Percentiles rank a stretch among this genome's conserved stretches.
These are phyloP conservation scores for Bisporella sp. DNA, from an alignment of 2,329 filamentous ascomycete species.

Conservation along the genomic window DNA sequence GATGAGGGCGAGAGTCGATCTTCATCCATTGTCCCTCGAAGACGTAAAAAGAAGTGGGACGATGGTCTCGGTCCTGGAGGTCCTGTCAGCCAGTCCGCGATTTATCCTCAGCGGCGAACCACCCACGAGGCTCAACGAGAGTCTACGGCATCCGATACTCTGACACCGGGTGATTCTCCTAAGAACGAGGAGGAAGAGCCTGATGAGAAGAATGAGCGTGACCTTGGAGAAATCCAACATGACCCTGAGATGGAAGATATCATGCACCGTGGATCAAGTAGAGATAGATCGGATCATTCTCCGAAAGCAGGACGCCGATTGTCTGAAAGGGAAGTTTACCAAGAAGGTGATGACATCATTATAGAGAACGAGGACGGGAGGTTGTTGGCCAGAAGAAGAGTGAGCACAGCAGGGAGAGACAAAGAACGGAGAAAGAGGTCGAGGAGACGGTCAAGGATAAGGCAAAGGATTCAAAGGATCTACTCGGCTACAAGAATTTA, in stretches of 20 bases:
- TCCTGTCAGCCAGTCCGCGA: slow-evolving; percentile 84
- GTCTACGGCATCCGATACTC: slow-evolving; percentile 19
- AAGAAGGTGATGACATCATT: slow-evolving; percentile 72
- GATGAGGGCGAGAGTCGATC: slow-evolving; percentile 59
- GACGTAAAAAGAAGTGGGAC: slow-evolving; percentile 61
- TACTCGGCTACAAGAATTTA: slow-evolving; percentile 15
- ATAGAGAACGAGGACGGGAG: slow-evolving; percentile 86
- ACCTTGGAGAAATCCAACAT: slow-evolving; percentile 27
- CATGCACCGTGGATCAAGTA: slow-evolving; percentile 25
- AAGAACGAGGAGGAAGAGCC: slow-evolving; percentile 13
- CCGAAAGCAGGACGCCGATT: slow-evolving; percentile 26
- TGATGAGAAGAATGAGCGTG: slow-evolving; percentile 17
- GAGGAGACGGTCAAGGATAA: slow-evolving; percentile 34
- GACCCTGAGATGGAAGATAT: slow-evolving; percentile 29
- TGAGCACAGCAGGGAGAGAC: slow-evolving; percentile 7
- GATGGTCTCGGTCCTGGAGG: slow-evolving; percentile 73
- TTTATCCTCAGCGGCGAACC: slow-evolving; percentile 53
- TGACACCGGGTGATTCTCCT: slow-evolving; percentile 23
- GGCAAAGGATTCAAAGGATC: slow-evolving; percentile 24
- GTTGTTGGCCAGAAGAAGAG: slow-evolving; percentile 62
- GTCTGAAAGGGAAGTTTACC: slow-evolving; percentile 58
- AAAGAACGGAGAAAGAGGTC: slow-evolving; percentile 26
- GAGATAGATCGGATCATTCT: slow-evolving; percentile 27
- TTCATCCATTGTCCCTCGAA: slow-evolving; percentile 52
- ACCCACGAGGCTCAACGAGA: slow-evolving; percentile 17